Evolutionary conservation across 1,284 basidiomycete species (phyloP).

Genomic region (Neotropicomus parvogracilis): DNA sequence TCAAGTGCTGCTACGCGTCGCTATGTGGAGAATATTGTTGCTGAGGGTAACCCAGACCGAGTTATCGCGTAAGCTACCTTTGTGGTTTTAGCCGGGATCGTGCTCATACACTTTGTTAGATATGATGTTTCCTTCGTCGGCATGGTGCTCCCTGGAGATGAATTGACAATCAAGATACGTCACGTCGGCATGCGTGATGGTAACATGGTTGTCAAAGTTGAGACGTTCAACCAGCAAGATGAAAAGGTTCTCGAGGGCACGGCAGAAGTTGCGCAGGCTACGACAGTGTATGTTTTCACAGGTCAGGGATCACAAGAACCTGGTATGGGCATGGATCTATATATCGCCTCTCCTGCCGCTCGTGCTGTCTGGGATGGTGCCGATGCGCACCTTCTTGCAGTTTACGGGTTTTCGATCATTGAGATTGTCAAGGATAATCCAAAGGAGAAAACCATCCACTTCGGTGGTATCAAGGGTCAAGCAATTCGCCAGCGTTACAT

Average conservation of each 20-base stretch:
- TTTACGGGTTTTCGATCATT: conserved; percentile 97
- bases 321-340: conserved; percentile 99
- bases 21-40: conserved; percentile 91
- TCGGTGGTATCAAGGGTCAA: conserved; percentile 98
- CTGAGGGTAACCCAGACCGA: conserved; percentile 88
- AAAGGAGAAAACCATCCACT: conserved; percentile 96
- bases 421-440: conserved; percentile 98
- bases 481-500: conserved; percentile 97
- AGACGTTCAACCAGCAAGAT: conserved; percentile 81
- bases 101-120: conserved; percentile 37
- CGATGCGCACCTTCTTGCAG: conserved; percentile 87
- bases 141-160: conserved; percentile 95
- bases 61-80: conserved; percentile 70
- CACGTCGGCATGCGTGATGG: conserved; percentile 91
- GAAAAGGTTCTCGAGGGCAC: conserved; percentile 92
- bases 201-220: conserved; percentile 88
- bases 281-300: conserved; percentile 96
- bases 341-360: conserved; percentile 88
- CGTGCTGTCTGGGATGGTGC: conserved; percentile 97
- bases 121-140: conserved; percentile 93
- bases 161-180: conserved; percentile 83
- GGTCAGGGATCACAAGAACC: conserved; percentile 98
- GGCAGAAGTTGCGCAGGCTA: conserved; percentile 89
- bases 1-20: conserved; percentile 91
- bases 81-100: conserved; percentile 1